phyloP scores from a whole-genome alignment of 352 stramenopile species.

The Globisporangium emineosum region DNA sequence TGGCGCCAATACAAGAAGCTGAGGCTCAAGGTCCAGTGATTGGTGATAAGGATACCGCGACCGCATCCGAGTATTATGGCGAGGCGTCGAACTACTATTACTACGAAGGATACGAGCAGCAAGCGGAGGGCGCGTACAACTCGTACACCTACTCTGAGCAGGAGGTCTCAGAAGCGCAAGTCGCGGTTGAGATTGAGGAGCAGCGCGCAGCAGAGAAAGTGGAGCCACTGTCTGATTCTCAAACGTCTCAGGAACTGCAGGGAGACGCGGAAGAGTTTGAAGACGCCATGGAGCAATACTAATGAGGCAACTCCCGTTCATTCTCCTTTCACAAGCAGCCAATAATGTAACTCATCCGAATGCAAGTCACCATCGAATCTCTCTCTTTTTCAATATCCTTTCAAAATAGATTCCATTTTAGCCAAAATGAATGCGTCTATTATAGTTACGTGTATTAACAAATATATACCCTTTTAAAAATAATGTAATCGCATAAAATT shows the following conservation, averaged over 20 bases:
- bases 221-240: neutral
- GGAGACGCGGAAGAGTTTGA: slow-evolving; percentile 6
- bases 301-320: slow-evolving; percentile 1
- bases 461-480: neutral
- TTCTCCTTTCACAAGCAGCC: neutral
- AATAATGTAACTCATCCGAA: slow-evolving; percentile 5
- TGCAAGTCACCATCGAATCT: neutral
- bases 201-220: neutral
- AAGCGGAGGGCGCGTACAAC: neutral
- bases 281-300: slow-evolving; percentile 7
- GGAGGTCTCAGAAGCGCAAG: neutral
- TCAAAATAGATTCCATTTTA: neutral
- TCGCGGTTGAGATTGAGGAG: neutral
- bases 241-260: neutral
- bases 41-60: neutral
- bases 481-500: too few relatives aligned
- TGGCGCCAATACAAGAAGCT: neutral
- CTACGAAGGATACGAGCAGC: neutral
- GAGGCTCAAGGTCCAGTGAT: neutral
- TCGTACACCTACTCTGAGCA: neutral
- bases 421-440: too few relatives aligned
- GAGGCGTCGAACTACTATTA: slow-evolving; percentile 5
- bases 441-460: too few relatives aligned
- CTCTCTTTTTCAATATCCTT: neutral
- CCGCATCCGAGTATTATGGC: neutral